phyloP scores from a whole-genome alignment of 2,329 filamentous ascomycete genomes.

The Orbilia ellipsospora region DNA sequence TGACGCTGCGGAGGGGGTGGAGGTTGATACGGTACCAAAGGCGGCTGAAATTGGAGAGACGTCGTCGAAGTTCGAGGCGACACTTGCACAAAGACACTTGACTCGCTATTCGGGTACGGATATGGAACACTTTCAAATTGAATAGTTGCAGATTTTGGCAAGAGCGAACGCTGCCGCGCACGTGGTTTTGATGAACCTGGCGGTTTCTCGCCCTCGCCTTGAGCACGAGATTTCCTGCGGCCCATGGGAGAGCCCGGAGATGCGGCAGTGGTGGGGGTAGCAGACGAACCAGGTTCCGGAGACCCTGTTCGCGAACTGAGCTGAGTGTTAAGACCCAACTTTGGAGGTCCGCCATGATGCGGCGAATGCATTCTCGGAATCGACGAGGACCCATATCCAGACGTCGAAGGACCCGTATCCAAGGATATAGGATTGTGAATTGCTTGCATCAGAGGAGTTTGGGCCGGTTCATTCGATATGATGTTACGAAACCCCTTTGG shows the following conservation, averaged over 20 bases:
- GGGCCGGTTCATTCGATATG: conserved; percentile 41
- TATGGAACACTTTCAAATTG: conserved; percentile 52
- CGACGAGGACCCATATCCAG: conserved; percentile 29
- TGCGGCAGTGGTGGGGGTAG: conserved; percentile 46
- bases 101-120: conserved; percentile 50
- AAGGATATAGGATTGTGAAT: conserved; percentile 53
- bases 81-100: conserved; percentile 51
- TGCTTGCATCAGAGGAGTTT: conserved; percentile 53
- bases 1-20: conserved; percentile 34
- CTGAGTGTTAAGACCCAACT: conserved; percentile 44
- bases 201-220: conserved; percentile 36
- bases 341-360: conserved; percentile 44
- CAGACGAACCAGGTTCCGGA: conserved; percentile 45
- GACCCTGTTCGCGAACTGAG: conserved; percentile 38
- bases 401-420: conserved; percentile 44
- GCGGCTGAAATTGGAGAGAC: conserved; percentile 46
- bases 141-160: conserved; percentile 50
- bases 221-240: conserved; percentile 45
- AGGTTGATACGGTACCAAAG: conserved; percentile 46
- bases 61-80: conserved; percentile 47
- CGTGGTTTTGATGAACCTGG: conserved; percentile 45
- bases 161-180: conserved; percentile 42
- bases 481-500: conserved; percentile 53
- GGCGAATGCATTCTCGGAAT: conserved; percentile 45
- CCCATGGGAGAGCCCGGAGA: conserved; percentile 49